Evolutionary conservation across 352 stramenopile species (phyloP).

Genomic region (Globisporangium solare): DNA sequence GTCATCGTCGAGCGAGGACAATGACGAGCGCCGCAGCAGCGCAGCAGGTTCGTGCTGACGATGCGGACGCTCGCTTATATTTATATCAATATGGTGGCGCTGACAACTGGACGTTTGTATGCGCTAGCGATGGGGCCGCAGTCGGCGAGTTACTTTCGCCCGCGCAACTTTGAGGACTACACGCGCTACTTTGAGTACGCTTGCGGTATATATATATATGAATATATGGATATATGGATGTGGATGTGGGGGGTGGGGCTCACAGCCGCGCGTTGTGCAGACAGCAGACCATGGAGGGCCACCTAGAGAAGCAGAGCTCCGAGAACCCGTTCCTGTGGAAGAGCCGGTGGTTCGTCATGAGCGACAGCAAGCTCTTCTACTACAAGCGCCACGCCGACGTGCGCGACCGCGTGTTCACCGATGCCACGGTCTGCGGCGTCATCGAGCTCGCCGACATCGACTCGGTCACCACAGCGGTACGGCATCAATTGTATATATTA

Average conservation of each 20-base stretch:
- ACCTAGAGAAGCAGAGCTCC: conserved; percentile 79
- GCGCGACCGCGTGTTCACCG: conserved; percentile 46
- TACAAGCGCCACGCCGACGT: conserved; percentile 65
- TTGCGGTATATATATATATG: no score
- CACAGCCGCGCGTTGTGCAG: conserved; percentile 23
- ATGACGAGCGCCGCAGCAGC: conserved; percentile 6
- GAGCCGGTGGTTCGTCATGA: conserved; percentile 83
- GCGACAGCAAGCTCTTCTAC: conserved; percentile 80
- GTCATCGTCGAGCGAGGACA: conserved; percentile 13
- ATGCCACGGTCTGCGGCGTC: conserved; percentile 58
- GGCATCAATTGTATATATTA: conserved; percentile 11
- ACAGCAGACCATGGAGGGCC: conserved; percentile 70
- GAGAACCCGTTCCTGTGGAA: conserved; percentile 73
- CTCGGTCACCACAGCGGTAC: conserved; percentile 79
- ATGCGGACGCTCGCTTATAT: no score
- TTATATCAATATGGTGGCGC: neutral
- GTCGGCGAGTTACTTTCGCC: conserved; percentile 62
- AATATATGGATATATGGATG: no score
- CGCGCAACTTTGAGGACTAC: conserved; percentile 56
- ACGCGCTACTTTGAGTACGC: conserved; percentile 54
- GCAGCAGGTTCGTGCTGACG: no score
- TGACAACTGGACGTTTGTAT: neutral
- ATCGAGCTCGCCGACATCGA: conserved; percentile 82
- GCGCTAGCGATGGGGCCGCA: conserved; percentile 16
- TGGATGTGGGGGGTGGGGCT: no score